Evolutionary conservation across 2,329 filamentous ascomycete genomes (phyloP).

Genomic region (Colletotrichum magnum): DNA sequence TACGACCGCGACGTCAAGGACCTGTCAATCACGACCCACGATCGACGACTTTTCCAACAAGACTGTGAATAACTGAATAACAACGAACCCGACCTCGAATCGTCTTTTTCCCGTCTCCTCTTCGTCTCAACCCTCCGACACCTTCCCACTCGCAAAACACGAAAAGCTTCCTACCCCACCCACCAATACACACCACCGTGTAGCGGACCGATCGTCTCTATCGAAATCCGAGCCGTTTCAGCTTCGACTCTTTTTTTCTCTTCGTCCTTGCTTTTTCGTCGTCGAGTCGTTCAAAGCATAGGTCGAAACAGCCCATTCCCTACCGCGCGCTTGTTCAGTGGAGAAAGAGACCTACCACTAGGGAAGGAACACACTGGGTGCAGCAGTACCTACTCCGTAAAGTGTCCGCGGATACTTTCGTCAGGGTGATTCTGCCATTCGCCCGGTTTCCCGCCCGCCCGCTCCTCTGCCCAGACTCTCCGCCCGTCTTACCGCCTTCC

Average conservation of each 20-base stretch:
- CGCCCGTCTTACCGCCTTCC: constrained; percentile 33
- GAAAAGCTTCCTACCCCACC: neutral
- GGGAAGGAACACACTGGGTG: neutral
- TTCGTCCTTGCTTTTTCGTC: neutral
- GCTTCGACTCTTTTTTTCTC: constrained; percentile 15
- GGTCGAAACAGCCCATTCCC: constrained; percentile 17
- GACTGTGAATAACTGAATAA: neutral
- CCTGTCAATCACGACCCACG: constrained; percentile 20
- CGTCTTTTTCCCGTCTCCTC: neutral
- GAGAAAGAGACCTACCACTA: neutral
- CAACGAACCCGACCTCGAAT: constrained; percentile 11
- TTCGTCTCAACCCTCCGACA: too few species aligned
- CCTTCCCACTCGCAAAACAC: neutral
- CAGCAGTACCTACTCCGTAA: neutral
- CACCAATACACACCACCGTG: neutral
- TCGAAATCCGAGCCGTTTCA: constrained; percentile 23
- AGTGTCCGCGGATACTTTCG: constrained; percentile 2
- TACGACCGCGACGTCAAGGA: constrained; percentile 25
- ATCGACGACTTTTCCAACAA: neutral
- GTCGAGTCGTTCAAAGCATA: neutral
- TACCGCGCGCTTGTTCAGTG: constrained; percentile 42
- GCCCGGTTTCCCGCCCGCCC: constrained; percentile 1
- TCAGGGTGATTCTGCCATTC: constrained; percentile 21
- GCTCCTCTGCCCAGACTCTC: constrained; percentile 34
- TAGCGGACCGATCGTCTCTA: neutral